Base-by-base conservation (phyloP, 2,329 filamentous ascomycete genomes). In the Penicillium sp. region DNA sequence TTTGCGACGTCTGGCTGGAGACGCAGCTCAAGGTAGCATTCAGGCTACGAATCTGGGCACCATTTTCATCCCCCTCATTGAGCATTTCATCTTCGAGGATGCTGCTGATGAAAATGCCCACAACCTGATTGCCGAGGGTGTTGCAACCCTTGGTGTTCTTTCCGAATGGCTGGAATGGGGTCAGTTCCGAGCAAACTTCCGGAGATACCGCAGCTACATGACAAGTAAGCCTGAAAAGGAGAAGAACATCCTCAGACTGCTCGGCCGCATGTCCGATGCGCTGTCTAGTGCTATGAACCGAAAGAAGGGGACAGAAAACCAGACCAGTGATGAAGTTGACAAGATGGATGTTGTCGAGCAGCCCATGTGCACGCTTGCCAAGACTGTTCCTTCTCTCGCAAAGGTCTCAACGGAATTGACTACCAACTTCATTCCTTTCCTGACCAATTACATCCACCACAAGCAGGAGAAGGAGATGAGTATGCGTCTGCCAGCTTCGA, bases 401-500 rank as follows among this genome's bases (percentile, higher is more conserved):
- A 91, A 91, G 71, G 79, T 96, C 34, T 79, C 84, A 16, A 81
- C 84, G 1, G 91, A 96, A 64, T 79, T 97, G 51, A 83, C 84
- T 40, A 84, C 85, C 21, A 87, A 87, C 60, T 89, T 96, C 66
- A 77, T 96, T 38, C 91, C 93, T 0, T 84, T 89, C 19, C 77
- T 99, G 33, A 82, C 88, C n/a, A 84, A 86, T 45, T 94, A 96
- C 70, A 83, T 97, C 29, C 92, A 97, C 67, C 87, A 96, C 67
- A 97, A 97, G 73, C 91, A 97, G 62, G 94, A 99, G 72, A 87
- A 91, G 1, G 92, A 92, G 49, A 93, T 99, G 73, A 96, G 92
- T 76, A 85, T 94, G 51, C 90, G 94, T 72, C 88, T 97, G 34
- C 92, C 93, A 0, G 89, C 96, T 5, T 92, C 92, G 27, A 85